Evolutionary conservation across 2,329 filamentous ascomycete genomes (phyloP).

Genomic region (Pseudogymnoascus sp.): DNA sequence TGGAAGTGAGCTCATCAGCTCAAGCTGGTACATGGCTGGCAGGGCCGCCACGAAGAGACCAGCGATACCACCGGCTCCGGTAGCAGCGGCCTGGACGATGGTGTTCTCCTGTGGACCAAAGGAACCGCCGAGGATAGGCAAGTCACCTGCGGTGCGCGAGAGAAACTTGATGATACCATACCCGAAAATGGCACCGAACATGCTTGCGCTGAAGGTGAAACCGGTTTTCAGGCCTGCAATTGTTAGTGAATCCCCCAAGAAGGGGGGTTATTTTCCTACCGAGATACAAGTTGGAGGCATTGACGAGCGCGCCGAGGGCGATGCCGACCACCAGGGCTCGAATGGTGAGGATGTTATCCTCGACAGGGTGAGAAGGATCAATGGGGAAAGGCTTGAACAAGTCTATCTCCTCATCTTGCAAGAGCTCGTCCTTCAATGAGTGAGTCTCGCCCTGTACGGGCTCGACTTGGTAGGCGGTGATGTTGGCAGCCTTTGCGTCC

Average conservation of each 20-base stretch:
- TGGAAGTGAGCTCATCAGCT: slow-evolving; percentile 38
- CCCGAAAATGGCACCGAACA: slow-evolving; percentile 50
- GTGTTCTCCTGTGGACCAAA: slow-evolving; percentile 57
- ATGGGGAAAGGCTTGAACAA: slow-evolving; percentile 31
- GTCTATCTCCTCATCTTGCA: slow-evolving; percentile 10
- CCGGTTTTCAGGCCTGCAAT: slow-evolving; percentile 41
- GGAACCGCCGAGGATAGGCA: slow-evolving; percentile 44
- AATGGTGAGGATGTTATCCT: slow-evolving; percentile 44
- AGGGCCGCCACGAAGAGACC: slow-evolving; percentile 52
- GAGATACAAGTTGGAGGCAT: slow-evolving; percentile 55
- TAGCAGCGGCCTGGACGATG: slow-evolving; percentile 52
- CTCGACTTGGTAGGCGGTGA: neutral
- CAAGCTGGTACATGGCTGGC: slow-evolving; percentile 51
- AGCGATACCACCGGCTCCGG: slow-evolving; percentile 49
- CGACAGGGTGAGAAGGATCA: slow-evolving; percentile 34
- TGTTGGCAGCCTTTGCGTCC: neutral
- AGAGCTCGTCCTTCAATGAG: slow-evolving; percentile 14
- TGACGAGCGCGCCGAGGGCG: slow-evolving; percentile 49
- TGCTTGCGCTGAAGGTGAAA: slow-evolving; percentile 40
- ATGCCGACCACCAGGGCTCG: slow-evolving; percentile 48
- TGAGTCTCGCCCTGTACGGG: neutral
- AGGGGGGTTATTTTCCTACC: slow-evolving; percentile 33
- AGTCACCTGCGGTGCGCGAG: slow-evolving; percentile 38
- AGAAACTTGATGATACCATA: slow-evolving; percentile 50
- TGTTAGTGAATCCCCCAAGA: slow-evolving; percentile 21